Conservation (phyloP, 2,329 filamentous ascomycete genomes). For the Dendryphion nanum region DNA sequence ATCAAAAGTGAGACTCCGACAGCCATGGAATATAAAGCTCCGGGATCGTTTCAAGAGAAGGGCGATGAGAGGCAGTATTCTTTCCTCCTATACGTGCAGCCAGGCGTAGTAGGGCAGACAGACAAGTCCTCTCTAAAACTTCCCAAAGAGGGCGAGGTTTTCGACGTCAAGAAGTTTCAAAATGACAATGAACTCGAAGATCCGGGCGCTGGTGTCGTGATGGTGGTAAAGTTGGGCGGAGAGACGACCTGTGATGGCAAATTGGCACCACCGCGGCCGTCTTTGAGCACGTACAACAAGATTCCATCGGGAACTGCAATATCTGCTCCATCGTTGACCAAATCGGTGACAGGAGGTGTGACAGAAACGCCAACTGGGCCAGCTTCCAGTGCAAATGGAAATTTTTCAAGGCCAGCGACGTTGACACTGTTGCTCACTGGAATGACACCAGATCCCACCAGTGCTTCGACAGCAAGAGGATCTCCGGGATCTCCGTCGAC, state of each 20-base stretch:
- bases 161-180: conserved; percentile 30
- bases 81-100: conserved; percentile 34
- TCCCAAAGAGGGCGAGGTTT: conserved; percentile 22
- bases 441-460: neutral
- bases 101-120: conserved; percentile 9
- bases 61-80: conserved; percentile 31
- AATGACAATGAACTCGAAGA: conserved; percentile 27
- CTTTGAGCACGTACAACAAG: too few relatives aligned
- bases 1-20: conserved; percentile 18
- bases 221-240: conserved; percentile 32
- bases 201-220: conserved; percentile 28
- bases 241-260: conserved; percentile 1
- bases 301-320: too few relatives aligned
- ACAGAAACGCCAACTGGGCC: too few relatives aligned
- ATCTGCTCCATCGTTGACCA: too few relatives aligned
- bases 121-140: conserved; percentile 13
- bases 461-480: conserved; percentile 4
- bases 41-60: conserved; percentile 29
- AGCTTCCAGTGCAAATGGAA: too few relatives aligned
- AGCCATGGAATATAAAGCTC: conserved; percentile 27
- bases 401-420: too few relatives aligned
- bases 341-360: too few relatives aligned
- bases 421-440: conserved; percentile 3
- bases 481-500: conserved; percentile 7
- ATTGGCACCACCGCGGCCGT: too few relatives aligned